Evolutionary conservation across 352 stramenopile genomes (phyloP).

Genomic region (Pythium coloratum): DNA sequence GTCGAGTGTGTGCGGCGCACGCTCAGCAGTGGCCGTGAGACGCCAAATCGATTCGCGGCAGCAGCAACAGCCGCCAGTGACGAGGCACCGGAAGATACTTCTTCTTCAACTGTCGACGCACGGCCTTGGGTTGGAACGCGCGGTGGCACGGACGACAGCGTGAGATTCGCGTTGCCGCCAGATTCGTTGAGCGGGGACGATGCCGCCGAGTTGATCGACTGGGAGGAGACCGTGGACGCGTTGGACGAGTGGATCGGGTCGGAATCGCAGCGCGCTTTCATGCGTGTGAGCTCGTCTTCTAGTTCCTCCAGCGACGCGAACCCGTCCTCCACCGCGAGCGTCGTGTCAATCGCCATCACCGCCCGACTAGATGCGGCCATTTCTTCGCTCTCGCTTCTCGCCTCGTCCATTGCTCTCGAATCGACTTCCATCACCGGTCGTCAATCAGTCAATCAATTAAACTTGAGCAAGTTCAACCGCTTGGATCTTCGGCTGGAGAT

Average conservation of each 20-base stretch:
- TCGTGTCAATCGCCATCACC: conserved; percentile 19
- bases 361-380: not conserved
- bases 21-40: conserved; percentile 15
- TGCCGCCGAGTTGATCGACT: conserved; percentile 20
- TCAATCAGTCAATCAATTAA: not conserved
- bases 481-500: not conserved
- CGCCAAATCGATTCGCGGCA: conserved; percentile 23
- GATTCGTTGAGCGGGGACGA: conserved; percentile 34
- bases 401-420: not conserved
- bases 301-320: conserved; percentile 21
- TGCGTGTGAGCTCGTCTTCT: conserved; percentile 25
- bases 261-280: conserved; percentile 38
- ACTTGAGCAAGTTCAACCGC: not conserved
- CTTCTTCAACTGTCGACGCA: not conserved
- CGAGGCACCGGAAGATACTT: not conserved
- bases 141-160: conserved; percentile 20
- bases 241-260: conserved; percentile 23
- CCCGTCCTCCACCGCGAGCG: conserved; percentile 17
- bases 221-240: conserved; percentile 30
- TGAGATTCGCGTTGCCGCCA: not conserved
- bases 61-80: conserved; percentile 10
- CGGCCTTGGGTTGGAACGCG: conserved; percentile 10
- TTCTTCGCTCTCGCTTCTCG: not conserved
- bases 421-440: not conserved
- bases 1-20: conserved; percentile 23